These are phyloP conservation scores for Penicillium flavigenum DNA, from an alignment of 495 filamentous ascomycete species.

Conservation along the genomic window DNA sequence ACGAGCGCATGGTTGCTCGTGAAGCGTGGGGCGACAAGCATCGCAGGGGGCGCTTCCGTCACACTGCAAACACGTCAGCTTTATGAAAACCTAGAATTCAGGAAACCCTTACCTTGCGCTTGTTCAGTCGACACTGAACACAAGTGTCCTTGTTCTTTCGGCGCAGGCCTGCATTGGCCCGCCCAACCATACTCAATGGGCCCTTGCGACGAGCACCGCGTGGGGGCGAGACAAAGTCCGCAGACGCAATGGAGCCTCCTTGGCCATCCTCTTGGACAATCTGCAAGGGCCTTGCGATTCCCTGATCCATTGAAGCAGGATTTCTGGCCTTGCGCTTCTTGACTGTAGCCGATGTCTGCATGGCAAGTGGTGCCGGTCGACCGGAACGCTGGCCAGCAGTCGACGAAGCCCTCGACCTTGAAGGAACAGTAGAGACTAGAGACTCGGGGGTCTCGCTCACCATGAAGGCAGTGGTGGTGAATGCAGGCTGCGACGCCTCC, in stretches of 20 bases:
- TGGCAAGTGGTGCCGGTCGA: conserved; percentile 34
- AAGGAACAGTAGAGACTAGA: conserved; percentile 28
- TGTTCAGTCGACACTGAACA: conserved; percentile 50
- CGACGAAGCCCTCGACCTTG: conserved; percentile 30
- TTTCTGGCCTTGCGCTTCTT: conserved; percentile 46
- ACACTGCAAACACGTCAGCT: conserved; percentile 33
- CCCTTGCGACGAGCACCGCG: conserved; percentile 50
- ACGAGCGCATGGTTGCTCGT: conserved; percentile 49
- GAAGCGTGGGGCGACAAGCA: conserved; percentile 47
- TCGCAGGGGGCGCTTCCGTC: conserved; percentile 50
- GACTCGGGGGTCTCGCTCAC: conserved; percentile 42
- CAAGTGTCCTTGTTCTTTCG: conserved; percentile 52
- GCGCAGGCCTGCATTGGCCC: conserved; percentile 47
- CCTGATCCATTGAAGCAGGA: conserved; percentile 33
- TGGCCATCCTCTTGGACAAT: conserved; percentile 52
- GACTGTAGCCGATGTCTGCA: conserved; percentile 39
- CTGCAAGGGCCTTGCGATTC: conserved; percentile 39
- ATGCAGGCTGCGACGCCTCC: conserved; percentile 26
- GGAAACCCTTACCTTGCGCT: conserved; percentile 42
- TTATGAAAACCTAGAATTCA: not conserved
- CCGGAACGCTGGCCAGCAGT: conserved; percentile 29
- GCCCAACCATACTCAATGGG: conserved; percentile 44
- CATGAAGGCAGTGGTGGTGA: conserved; percentile 41
- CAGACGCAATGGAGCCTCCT: conserved; percentile 48
- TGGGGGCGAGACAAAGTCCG: conserved; percentile 48